A percentile compares a stretch with the other conserved stretches of the same genome.
These are phyloP conservation scores for Alternaria infectoria DNA, from an alignment of 2,329 filamentous ascomycete species.

Conservation along the genomic window DNA sequence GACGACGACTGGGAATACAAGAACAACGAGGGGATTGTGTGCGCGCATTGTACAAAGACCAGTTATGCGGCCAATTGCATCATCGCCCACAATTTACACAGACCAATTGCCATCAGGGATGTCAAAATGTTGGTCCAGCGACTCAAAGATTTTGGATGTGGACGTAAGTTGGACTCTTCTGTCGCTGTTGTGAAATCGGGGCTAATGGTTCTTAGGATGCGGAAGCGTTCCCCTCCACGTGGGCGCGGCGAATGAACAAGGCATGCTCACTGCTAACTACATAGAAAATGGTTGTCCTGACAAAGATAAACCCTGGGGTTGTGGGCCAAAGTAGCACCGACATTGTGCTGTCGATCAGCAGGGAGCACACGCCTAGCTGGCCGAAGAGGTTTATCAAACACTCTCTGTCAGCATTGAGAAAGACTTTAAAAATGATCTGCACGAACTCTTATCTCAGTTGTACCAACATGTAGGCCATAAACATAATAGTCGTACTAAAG, in stretches of 20 bases:
- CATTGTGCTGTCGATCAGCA: too few relatives aligned
- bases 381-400: not conserved
- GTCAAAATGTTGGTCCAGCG: not conserved
- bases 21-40: too few relatives aligned
- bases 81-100: too few relatives aligned
- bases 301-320: not conserved
- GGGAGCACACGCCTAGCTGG: not conserved
- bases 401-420: not conserved
- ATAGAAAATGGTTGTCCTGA: not conserved
- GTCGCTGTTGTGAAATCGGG: too few relatives aligned
- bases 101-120: not conserved
- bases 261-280: not conserved
- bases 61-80: too few relatives aligned
- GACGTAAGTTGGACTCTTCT: not conserved
- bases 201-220: not conserved
- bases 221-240: not conserved
- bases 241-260: not conserved
- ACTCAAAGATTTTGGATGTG: not conserved
- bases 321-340: too few relatives aligned
- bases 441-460: not conserved
- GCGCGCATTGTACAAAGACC: too few relatives aligned
- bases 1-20: too few relatives aligned
- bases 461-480: not conserved
- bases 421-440: not conserved
- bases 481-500: not conserved